Evolutionary conservation across 352 stramenopile species (phyloP).

Genomic region (Blastocystis sp.): DNA sequence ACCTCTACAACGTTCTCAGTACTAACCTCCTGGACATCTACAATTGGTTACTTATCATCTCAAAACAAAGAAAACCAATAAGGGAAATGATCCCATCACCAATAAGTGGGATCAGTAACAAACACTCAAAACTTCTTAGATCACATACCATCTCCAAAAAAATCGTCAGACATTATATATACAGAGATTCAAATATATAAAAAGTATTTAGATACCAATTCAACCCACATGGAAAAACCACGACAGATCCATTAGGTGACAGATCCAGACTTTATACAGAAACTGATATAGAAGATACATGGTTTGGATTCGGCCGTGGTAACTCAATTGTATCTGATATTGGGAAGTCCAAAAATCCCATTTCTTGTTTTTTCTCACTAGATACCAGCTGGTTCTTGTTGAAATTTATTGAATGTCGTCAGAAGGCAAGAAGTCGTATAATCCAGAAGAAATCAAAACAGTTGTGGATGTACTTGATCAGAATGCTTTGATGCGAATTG

Average conservation of each 20-base stretch:
- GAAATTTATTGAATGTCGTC: background rate
- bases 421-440: background rate
- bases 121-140: background rate
- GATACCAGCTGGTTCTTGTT: background rate
- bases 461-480: slow-evolving; percentile 1
- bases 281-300: background rate
- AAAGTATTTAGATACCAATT: background rate
- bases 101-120: background rate
- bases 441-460: slow-evolving; percentile 41
- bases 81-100: background rate
- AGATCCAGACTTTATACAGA: background rate
- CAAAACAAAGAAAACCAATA: background rate
- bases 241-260: background rate
- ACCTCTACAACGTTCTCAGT: background rate
- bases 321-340: background rate
- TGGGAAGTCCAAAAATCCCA: background rate
- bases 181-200: background rate
- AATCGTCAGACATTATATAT: slow-evolving; percentile 63
- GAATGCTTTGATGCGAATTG: background rate
- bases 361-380: background rate
- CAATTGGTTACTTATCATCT: background rate
- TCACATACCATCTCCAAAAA: slow-evolving; percentile 60
- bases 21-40: slow-evolving; percentile 18
- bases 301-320: background rate
- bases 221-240: background rate